A percentile compares a stretch with the other conserved stretches of the same genome.
Evolutionary conservation across 768 basidiomycete species (phyloP).

Genomic region (Boletus tomentosulus): DNA sequence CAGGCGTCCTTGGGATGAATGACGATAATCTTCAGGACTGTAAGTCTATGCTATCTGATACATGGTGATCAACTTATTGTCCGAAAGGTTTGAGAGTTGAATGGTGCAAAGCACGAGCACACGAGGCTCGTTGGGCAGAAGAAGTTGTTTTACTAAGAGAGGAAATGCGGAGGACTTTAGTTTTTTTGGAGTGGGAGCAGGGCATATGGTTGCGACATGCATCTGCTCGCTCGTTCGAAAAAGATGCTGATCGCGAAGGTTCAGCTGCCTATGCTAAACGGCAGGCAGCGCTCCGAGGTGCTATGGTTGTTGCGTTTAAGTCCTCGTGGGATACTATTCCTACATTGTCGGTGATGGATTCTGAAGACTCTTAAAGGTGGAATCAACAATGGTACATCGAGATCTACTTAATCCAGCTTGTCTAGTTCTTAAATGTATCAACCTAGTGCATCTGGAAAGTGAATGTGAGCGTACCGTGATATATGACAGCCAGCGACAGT

Average conservation of each 20-base stretch:
- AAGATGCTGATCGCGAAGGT: not conserved
- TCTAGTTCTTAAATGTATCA: no score
- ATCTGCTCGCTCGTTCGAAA: not conserved
- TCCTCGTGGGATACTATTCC: not conserved
- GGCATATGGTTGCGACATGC: not conserved
- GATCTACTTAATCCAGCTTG: no score
- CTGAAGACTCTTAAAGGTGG: no score
- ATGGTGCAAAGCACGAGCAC: conserved; percentile 18
- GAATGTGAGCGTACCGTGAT: no score
- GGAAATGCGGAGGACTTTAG: not conserved
- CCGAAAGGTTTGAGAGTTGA: not conserved
- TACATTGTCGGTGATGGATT: no score
- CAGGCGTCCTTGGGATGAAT: not conserved
- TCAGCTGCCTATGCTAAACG: not conserved
- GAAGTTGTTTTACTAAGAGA: not conserved
- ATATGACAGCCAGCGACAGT: no score
- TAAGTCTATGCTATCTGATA: not conserved
- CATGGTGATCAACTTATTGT: no score
- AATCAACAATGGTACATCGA: no score
- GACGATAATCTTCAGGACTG: not conserved
- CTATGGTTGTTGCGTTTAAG: not conserved
- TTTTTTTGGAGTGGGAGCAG: not conserved
- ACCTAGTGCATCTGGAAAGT: no score
- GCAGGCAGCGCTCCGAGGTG: not conserved
- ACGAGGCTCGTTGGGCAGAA: not conserved